These are phyloP conservation scores for Annulohypoxylon stygium DNA, from an alignment of 495 filamentous ascomycete species.

Conservation along the genomic window DNA sequence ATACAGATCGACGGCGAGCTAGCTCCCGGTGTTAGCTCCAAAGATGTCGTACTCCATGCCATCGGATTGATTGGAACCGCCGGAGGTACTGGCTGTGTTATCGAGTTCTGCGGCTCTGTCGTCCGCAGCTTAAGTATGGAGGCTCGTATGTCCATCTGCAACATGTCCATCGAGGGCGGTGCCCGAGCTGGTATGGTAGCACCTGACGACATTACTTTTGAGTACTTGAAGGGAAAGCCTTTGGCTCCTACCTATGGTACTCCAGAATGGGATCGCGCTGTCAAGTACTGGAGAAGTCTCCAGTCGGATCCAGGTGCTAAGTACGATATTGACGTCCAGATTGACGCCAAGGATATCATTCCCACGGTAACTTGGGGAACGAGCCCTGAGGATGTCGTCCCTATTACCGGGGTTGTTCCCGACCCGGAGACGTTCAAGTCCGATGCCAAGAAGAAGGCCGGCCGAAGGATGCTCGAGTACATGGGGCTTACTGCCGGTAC, in stretches of 20 bases:
- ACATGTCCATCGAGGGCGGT: conserved; percentile 99
- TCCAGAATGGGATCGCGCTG: conserved; percentile 89
- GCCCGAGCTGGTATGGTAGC: conserved; percentile 97
- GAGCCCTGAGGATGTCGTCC: conserved; percentile 93
- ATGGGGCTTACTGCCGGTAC: conserved; percentile 92
- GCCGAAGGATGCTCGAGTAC: conserved; percentile 88
- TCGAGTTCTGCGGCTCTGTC: conserved; percentile 96
- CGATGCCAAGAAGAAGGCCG: conserved; percentile 80
- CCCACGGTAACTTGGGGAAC: conserved; percentile 98
- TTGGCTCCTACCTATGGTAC: conserved; percentile 86
- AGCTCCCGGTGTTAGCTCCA: conserved; percentile 91
- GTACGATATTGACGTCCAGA: conserved; percentile 87
- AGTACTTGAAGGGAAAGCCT: conserved; percentile 92
- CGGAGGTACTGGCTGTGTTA: conserved; percentile 92
- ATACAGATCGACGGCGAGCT: conserved; percentile 94
- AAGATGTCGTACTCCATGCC: conserved; percentile 94
- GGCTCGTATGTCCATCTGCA: conserved; percentile 98
- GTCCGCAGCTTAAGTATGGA: conserved; percentile 94
- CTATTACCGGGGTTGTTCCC: conserved; percentile 91
- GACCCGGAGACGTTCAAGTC: conserved; percentile 87
- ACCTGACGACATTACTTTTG: conserved; percentile 92
- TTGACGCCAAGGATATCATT: conserved; percentile 91
- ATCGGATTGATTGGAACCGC: conserved; percentile 97
- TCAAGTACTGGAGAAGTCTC: conserved; percentile 89
- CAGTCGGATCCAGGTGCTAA: conserved; percentile 86